Evolutionary conservation across 805 yeast species (phyloP), one percentile per base, ranked within the genome.

Genomic region (Kazachstania psychrophila): DNA sequence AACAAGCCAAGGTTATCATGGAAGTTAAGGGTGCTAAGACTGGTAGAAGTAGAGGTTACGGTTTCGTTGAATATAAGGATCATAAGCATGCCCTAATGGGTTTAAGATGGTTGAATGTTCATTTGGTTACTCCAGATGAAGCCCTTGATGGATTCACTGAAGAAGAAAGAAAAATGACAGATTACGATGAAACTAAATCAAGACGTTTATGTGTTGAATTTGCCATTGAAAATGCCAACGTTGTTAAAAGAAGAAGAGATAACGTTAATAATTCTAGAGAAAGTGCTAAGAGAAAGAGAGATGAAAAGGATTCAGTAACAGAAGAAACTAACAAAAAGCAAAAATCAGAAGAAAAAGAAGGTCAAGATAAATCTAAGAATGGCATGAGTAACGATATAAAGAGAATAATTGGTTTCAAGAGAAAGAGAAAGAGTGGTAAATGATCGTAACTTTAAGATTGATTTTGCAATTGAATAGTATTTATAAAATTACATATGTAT

Each of bases 21-120:
- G 98, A 92, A 63, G 83, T 85, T 30, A 89, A 88, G 58, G 95
- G 87, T 6, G 68, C 89, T 7, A 80, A 79, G 18, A 62, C 70
- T 20, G 98, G 98, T 39, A 73, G 98, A 61, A 79, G 92, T 54
- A 79, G 96, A 68, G 98, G 98, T 42, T 92, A 89, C 53, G 98
- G 98, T 45, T 89, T 92, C 69, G 62, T 92, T 31, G 97, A 92
- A 62, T 87, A 71, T 60, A 77, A 87, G 61, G 95, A 88, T 60
- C 98, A 92, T 60, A 82, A 81, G 60, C 59, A 79, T 44, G 97
- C 98, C 1, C 70, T 92, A 47, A 88, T 87, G 96, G 96, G 94
- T 2, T 72, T 92, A 39, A 77, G 98, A 68, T 92, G 96, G 95
- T 70, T 92, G 58, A 92, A 92, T 59, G 95, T 95, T 6, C 96